Conservation (phyloP, 352 stramenopile genomes). For the Phytophthora pinifolia region DNA sequence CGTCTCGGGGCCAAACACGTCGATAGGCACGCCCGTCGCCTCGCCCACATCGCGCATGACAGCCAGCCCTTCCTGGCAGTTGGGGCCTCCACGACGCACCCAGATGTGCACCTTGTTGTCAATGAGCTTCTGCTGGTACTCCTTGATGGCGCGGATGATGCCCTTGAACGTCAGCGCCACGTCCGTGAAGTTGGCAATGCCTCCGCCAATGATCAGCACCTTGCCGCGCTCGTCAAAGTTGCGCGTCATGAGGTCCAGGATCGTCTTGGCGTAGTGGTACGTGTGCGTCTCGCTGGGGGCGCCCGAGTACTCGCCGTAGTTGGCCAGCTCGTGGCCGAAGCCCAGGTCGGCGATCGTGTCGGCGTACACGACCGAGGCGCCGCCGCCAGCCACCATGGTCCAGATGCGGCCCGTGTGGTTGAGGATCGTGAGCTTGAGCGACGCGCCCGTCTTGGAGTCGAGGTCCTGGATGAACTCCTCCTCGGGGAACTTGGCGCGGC, state of each 20-base stretch:
- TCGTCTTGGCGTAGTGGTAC: conserved; percentile 97
- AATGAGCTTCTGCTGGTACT: conserved; percentile 92
- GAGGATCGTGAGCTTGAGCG: conserved; percentile 96
- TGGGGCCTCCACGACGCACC: conserved; percentile 95
- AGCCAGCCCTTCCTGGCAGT: conserved; percentile 95
- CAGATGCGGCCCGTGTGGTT: conserved; percentile 95
- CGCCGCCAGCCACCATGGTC: conserved; percentile 97
- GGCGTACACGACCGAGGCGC: conserved; percentile 96
- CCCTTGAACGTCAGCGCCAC: conserved; percentile 97
- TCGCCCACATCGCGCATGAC: conserved; percentile 92
- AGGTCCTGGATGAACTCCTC: conserved; percentile 95
- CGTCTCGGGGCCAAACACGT: conserved; percentile 96
- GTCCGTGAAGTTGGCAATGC: conserved; percentile 99
- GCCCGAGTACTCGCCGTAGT: conserved; percentile 98
- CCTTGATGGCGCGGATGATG: conserved; percentile 94
- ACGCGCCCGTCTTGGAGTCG: conserved; percentile 95
- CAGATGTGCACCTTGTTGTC: conserved; percentile 92
- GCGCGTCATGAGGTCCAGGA: conserved; percentile 95
- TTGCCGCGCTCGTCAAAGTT: conserved; percentile 91
- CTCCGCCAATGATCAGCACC: conserved; percentile 97
- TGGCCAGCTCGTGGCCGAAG: conserved; percentile 93
- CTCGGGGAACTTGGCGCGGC: conserved; percentile 94
- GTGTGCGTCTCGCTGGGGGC: conserved; percentile 96
- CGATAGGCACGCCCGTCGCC: conserved; percentile 90
- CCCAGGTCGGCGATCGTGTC: conserved; percentile 97